Base-by-base conservation (phyloP, 805 yeast species). In the Kodamaea neixiangensis region DNA sequence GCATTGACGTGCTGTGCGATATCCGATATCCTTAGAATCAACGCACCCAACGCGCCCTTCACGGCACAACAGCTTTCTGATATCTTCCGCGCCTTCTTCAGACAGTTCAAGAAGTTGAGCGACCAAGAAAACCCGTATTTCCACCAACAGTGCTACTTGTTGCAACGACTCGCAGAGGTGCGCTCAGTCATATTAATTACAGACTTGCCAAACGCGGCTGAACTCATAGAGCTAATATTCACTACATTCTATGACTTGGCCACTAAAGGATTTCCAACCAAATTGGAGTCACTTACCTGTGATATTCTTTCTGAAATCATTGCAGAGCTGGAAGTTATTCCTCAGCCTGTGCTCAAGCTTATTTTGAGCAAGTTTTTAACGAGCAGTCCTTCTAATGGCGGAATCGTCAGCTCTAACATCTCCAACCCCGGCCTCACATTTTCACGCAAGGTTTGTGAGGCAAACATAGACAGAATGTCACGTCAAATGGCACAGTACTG, bases 21-120 rank as follows among this genome's bases (percentile, higher is more conserved):
- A 6, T 76, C 90, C 5, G 96, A 91, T 63, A 73, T 92, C 7
- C 67, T 91, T 39, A 74, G 96, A 51, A 65, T 92, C 13, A 86
- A 78, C 60, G 97, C 96, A 0, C 97, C 97, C 0, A 89, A 91
- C 63, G 96, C 97, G 5, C 97, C 97, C 3, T 91, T 79, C 66
- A 81, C 87, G 1, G 82, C 83, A 19, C 55, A 71, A 1, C 85
- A 86, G 56, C 72, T 91, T 35, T 72, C 82, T 0, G 83, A 75
- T 3, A 78, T 89, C 15, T 89, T 91, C 70, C 80, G 77, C 55
- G 73, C 88, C 6, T 81, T 90, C 59, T 76, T 86, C 53, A 64
- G 69, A 21, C 91, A 87, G 62, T 80, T 92, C 56, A 75, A 75
- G 49, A 76, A 74, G 44, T 66, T 89, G 39, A 58, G 71, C 5